Percentiles rank a stretch among this genome's conserved stretches.
phyloP scores from a whole-genome alignment of 2,329 filamentous ascomycete genomes.

The Verruconis gallopava region DNA sequence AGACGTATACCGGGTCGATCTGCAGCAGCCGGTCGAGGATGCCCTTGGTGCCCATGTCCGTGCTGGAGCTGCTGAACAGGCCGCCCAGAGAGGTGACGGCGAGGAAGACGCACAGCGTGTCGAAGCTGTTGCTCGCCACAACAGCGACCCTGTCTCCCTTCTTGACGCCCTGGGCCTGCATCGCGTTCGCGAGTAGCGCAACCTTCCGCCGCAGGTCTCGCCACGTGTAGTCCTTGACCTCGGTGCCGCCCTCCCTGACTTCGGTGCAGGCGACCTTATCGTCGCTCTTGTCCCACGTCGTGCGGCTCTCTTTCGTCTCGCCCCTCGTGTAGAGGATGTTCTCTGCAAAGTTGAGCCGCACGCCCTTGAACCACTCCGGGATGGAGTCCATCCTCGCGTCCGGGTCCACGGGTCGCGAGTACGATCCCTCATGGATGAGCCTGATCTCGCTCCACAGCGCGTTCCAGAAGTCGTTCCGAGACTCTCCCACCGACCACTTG shows the following conservation, averaged over 20 bases:
- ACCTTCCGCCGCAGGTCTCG: constrained; percentile 48
- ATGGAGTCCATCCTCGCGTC: constrained; percentile 54
- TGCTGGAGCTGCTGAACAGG: constrained; percentile 63
- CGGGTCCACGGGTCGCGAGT: constrained; percentile 51
- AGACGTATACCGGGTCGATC: constrained; percentile 66
- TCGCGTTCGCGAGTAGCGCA: constrained; percentile 48
- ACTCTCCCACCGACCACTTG: constrained; percentile 47
- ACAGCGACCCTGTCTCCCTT: constrained; percentile 65
- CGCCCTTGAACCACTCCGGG: constrained; percentile 65
- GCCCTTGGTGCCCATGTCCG: constrained; percentile 72
- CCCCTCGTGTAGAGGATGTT: constrained; percentile 54
- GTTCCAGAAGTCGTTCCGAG: constrained; percentile 52
- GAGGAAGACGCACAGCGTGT: constrained; percentile 59
- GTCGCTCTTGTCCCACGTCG: constrained; percentile 55
- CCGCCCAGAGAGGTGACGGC: constrained; percentile 59
- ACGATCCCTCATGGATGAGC: constrained; percentile 50
- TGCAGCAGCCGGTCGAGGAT: constrained; percentile 63
- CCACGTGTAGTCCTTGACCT: constrained; percentile 48
- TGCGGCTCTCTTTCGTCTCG: constrained; percentile 26
- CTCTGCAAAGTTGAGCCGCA: constrained; percentile 65
- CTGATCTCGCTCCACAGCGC: constrained; percentile 47
- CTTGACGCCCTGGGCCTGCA: constrained; percentile 51
- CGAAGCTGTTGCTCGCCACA: constrained; percentile 61
- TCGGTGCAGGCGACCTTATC: constrained; percentile 57
- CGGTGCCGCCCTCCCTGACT: constrained; percentile 52